Base-by-base conservation (phyloP, 1,284 basidiomycete species). In the Athelia psychrophila region DNA sequence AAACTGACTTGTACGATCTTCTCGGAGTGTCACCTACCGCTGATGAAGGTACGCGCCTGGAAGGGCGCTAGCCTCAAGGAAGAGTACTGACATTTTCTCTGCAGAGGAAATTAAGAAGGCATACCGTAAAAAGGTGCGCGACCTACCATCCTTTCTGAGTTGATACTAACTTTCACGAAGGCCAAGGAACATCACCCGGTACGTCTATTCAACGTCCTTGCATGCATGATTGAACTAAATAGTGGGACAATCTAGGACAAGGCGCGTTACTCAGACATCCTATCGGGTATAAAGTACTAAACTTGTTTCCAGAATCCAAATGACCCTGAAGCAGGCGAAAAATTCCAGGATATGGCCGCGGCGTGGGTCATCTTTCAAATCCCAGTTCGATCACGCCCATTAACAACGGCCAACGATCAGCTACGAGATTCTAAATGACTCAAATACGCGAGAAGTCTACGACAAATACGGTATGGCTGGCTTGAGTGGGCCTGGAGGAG, bases 151-250 rank as follows among this genome's bases (percentile, higher is more conserved):
- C 56, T 49, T 44, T 48, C 30, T 33, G 54, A 49, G 49, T 10
- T 47, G 55, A 61, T 49, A 58, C 65, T 71, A 40, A 69, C 49
- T 19, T 60, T 51, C 48, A 57, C 54, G 15, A 58, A 93, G 91
- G 93, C 93, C 45, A 90, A 88, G 71, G 84, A 92, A 70, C 90
- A 93, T 63, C 93, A 95, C 69, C 93, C 93, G 38, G 93, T 95
- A 70, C 64, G 90, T 79, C 32, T 44, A 42, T 32, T 42, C 22
- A 27, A 13, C n/a, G 59, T 44, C 38, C n/a, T 38, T 40, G 44
- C 25, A 2, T 12, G 22, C n/a, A 16, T 47, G 15, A 19, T 30
- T 32, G 47, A 53, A 27, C 38, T 35, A 52, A n/a, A 20, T 22
- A 15, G 48, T 22, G 24, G 38, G 23, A 22, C 48, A 45, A 54